These are phyloP conservation scores for Fusarium succisae DNA, from an alignment of 2,329 filamentous ascomycete genomes.

Conservation along the genomic window DNA sequence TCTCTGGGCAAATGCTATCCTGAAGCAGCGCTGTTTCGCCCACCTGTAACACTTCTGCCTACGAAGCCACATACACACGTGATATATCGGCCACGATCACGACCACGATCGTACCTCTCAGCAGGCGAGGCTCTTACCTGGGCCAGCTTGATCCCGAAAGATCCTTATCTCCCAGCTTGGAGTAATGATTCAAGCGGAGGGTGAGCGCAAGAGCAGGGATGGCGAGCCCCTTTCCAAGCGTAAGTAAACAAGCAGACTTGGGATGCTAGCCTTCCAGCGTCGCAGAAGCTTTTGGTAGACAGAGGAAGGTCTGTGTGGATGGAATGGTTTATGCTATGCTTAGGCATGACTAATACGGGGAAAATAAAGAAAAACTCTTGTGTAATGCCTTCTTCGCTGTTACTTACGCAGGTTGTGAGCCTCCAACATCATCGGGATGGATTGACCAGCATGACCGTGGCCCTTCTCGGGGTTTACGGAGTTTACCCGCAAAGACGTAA, in stretches of 20 bases:
- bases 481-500: constrained; percentile 14
- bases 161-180: neutral
- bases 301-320: neutral
- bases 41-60: neutral
- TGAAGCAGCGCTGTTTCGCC: neutral
- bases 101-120: neutral
- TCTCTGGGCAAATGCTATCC: neutral
- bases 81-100: neutral
- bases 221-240: neutral
- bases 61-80: neutral
- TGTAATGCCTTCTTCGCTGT: neutral
- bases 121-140: neutral
- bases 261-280: neutral
- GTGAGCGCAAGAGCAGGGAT: neutral
- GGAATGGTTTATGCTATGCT: neutral
- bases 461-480: constrained; percentile 29
- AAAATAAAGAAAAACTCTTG: neutral
- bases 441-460: neutral
- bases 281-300: neutral
- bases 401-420: neutral
- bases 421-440: neutral
- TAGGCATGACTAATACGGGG: neutral
- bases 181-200: neutral
- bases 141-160: neutral
- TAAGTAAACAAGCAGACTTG: neutral